Evolutionary conservation across 805 yeast species (phyloP), one percentile per base, ranked within the genome.

Genomic region (Metschnikowia continentalis): DNA sequence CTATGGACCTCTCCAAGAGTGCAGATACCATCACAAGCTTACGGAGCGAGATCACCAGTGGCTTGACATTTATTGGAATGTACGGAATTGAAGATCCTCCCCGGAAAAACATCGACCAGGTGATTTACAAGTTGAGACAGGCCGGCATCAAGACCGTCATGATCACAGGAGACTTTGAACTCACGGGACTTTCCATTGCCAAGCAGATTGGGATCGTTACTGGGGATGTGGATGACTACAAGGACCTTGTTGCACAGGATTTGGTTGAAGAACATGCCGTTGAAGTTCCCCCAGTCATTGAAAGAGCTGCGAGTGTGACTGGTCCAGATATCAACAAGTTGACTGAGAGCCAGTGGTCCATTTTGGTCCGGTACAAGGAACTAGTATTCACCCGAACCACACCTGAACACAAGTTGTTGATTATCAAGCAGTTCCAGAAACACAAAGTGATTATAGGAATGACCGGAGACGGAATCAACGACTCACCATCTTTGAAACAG

Each of bases 111-210:
- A 65, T 73, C 35, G 64, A 56, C 33, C 61, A 61, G 14, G 74
- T 72, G 15, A 58, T 75, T 32, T 39, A 50, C 6, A 62, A 59
- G 6, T 62, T 74, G 35, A 66, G 68, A 49, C 59, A 51, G 19
- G 78, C 79, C 7, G 77, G 78, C 13, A 67, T 75, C 48, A 72
- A 66, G 43, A 61, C 70, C 14, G 66, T 68, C 6, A 74, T 75
- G 78, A 71, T 74, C 20, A 75, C 79, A n/a, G 83, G 84, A 51
- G 84, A 80, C 60, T 78, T 72, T 54, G 79, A 76, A 56, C 62
- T 75, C 13, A 79, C 83, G 30, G 83, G 79, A 0, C 66, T 74
- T 35, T 71, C 80, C 2, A 79, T 79, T 54, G 81, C 80, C 3
- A 68, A 69, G 35, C 72, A 73, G 50, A 64, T 72, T 60, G 76